Conservation (phyloP, 2,329 filamentous ascomycete genomes). For the Fusarium ramigenum region DNA sequence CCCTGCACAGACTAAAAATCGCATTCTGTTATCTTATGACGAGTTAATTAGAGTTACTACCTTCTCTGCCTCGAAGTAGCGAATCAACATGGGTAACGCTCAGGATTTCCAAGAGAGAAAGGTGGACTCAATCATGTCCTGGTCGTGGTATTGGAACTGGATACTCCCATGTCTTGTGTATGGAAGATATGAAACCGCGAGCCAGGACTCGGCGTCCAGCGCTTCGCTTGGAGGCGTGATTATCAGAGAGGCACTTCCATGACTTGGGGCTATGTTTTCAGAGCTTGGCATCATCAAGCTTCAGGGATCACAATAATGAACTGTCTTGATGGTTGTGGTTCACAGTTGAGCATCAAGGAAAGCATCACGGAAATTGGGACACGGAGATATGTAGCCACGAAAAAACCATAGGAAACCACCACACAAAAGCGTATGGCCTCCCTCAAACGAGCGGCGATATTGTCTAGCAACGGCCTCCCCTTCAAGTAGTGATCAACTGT, state of each 20-base stretch:
- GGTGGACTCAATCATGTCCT: background rate
- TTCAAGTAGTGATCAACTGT: conserved; percentile 38
- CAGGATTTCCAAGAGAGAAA: background rate
- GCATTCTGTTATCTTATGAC: background rate
- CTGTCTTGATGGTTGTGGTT: background rate
- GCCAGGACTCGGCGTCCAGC: background rate
- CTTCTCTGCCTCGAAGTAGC: background rate
- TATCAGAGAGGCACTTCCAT: background rate
- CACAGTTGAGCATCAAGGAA: background rate
- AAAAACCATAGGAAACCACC: conserved; percentile 56
- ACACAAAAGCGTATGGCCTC: conserved; percentile 52
- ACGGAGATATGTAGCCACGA: conserved; percentile 50
- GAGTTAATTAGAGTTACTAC: background rate
- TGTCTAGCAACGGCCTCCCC: conserved; percentile 49
- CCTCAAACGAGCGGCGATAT: conserved; percentile 56
- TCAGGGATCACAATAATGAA: background rate
- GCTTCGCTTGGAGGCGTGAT: background rate
- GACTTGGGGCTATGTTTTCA: background rate
- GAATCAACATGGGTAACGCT: background rate
- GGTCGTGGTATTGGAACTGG: background rate
- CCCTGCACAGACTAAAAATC: background rate
- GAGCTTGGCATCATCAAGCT: background rate
- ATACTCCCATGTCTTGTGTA: background rate
- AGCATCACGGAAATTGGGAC: background rate
- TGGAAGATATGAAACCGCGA: background rate